A percentile compares a stretch with the other conserved stretches of the same genome.
Evolutionary conservation across 202 grass and related monocot genomes (phyloP).

Genomic region (Hordeum pubiflorum): DNA sequence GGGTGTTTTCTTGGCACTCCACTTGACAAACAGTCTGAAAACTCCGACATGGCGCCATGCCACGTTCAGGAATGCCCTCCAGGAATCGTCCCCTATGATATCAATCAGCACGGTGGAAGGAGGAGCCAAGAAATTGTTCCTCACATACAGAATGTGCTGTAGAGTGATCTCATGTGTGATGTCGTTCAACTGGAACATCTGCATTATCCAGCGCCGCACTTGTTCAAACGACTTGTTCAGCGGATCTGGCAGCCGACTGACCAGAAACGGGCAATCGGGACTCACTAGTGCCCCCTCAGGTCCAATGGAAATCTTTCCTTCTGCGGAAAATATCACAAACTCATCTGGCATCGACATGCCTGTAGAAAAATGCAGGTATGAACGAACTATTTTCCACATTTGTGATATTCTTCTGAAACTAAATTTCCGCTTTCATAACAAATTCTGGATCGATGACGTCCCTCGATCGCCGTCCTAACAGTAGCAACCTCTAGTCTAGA

Average conservation of each 20-base stretch:
- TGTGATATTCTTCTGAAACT: not conserved
- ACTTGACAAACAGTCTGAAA: not conserved
- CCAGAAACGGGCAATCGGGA: not conserved
- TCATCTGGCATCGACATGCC: not conserved
- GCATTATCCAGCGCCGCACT: not conserved
- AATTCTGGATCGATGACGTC: too few relatives aligned
- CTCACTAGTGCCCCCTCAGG: not conserved
- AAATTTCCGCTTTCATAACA: too few relatives aligned
- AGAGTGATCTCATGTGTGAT: not conserved
- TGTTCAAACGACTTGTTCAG: not conserved
- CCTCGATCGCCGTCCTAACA: not conserved
- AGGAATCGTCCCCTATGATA: not conserved
- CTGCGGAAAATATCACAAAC: not conserved
- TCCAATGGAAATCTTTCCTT: not conserved
- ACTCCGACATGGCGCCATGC: not conserved
- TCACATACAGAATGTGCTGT: not conserved
- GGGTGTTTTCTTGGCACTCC: not conserved
- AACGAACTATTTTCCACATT: not conserved
- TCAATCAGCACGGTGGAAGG: not conserved
- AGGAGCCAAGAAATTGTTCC: not conserved
- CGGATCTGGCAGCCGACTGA: not conserved
- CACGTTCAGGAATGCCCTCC: slow-evolving; percentile 2
- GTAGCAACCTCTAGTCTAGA: not conserved
- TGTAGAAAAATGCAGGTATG: not conserved
- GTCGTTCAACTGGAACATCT: not conserved